Conservation (phyloP, 2,329 filamentous ascomycete species). For the Colletotrichum lupini region DNA sequence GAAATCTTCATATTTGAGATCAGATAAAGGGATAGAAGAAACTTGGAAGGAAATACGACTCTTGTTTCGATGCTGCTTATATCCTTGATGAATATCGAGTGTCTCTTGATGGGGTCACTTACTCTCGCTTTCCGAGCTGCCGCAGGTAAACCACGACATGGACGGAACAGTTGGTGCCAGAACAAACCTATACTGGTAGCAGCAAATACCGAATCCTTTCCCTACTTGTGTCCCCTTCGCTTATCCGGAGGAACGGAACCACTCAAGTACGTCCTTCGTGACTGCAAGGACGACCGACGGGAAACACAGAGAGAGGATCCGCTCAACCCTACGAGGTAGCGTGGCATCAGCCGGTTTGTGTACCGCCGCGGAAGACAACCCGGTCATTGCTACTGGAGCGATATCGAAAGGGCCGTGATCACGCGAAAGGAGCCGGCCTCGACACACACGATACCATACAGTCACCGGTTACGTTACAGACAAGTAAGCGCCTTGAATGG, state of each 20-base stretch:
- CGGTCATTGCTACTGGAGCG: background rate
- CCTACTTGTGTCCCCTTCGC: background rate
- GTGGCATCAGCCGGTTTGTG: background rate
- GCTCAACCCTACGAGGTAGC: background rate
- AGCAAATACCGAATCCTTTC: background rate
- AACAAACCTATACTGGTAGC: background rate
- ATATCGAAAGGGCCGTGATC: background rate
- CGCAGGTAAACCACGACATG: background rate
- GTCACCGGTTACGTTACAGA: background rate
- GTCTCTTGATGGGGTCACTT: background rate
- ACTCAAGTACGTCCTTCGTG: background rate
- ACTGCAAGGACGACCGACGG: background rate
- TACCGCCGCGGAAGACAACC: background rate
- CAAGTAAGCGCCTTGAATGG: background rate
- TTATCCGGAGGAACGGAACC: background rate
- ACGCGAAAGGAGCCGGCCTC: background rate
- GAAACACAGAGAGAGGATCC: background rate
- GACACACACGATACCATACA: background rate
- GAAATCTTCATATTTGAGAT: background rate
- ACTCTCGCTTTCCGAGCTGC: background rate
- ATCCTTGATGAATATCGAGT: background rate
- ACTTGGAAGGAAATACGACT: background rate
- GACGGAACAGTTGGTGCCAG: background rate
- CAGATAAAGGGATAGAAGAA: background rate
- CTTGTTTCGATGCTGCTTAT: background rate